Evolutionary conservation across 208 protist genomes (phyloP).

Genomic region (Baffinella frigidus): DNA sequence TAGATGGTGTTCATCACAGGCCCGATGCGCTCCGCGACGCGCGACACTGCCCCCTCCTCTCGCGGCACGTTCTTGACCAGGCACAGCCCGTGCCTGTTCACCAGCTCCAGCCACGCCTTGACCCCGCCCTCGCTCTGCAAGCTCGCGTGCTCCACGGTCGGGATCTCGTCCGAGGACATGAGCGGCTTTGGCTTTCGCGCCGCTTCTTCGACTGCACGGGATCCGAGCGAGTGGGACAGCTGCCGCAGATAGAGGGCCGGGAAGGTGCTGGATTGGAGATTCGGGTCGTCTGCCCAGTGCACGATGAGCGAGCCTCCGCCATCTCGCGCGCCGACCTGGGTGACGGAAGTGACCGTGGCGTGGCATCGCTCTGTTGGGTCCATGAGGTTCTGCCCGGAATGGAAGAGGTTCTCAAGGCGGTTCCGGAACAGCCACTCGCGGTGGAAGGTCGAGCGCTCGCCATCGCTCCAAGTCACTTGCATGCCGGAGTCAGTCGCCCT

Average conservation of each 20-base stretch:
- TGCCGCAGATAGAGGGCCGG: neutral
- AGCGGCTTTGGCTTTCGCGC: neutral
- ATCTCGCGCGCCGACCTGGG: neutral
- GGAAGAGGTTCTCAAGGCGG: neutral
- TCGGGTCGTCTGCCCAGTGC: neutral
- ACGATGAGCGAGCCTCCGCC: neutral
- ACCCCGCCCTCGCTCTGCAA: neutral
- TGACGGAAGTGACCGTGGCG: neutral
- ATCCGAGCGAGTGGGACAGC: neutral
- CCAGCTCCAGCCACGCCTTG: neutral
- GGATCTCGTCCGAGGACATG: neutral
- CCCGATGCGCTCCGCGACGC: slow-evolving; percentile 14
- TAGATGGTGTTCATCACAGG: slow-evolving; percentile 59
- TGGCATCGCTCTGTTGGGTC: neutral
- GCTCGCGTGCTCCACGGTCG: neutral
- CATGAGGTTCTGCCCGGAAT: slow-evolving; percentile 14
- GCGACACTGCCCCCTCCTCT: neutral
- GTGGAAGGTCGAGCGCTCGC: neutral
- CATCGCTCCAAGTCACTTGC: neutral
- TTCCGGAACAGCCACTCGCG: slow-evolving; percentile 45
- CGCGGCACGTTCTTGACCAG: neutral
- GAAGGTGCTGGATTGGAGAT: neutral
- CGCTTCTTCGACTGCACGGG: neutral
- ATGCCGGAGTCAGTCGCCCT: neutral
- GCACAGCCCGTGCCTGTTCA: slow-evolving; percentile 13